Percentiles rank a stretch among this genome's conserved stretches.
phyloP scores from a whole-genome alignment of 2,329 filamentous ascomycete genomes.

The Colletotrichum sp. region DNA sequence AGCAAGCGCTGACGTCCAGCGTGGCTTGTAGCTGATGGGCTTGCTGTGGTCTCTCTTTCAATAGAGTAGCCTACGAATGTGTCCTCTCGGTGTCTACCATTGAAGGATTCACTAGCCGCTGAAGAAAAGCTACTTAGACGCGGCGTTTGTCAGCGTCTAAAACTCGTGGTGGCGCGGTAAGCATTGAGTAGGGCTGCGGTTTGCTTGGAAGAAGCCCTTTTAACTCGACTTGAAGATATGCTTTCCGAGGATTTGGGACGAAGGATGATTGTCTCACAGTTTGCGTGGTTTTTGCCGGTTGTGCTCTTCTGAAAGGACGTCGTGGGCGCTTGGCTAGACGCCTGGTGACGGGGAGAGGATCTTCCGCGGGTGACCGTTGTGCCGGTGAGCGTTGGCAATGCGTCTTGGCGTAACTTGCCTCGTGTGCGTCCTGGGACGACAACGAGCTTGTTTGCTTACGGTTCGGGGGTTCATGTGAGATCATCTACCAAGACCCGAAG shows the following conservation, averaged over 20 bases:
- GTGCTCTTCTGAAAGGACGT: not conserved
- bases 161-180: not conserved
- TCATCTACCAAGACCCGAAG: not conserved
- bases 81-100: not conserved
- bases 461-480: not conserved
- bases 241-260: not conserved
- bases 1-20: not conserved
- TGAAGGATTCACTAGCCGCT: not conserved
- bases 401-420: not conserved
- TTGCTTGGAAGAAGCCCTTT: not conserved
- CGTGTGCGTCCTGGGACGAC: not conserved
- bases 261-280: not conserved
- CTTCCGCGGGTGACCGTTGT: not conserved
- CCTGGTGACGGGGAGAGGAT: not conserved
- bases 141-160: not conserved
- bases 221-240: not conserved
- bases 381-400: not conserved
- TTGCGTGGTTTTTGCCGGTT: not conserved
- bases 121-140: not conserved
- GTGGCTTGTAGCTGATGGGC: not conserved
- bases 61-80: not conserved
- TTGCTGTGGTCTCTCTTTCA: not conserved
- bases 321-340: not conserved
- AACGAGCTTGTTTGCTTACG: not conserved
- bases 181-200: not conserved